Evolutionary conservation across 192 early-diverging fungal genomes (phyloP).

Genomic region (Rhizoclosmatium globosum): DNA sequence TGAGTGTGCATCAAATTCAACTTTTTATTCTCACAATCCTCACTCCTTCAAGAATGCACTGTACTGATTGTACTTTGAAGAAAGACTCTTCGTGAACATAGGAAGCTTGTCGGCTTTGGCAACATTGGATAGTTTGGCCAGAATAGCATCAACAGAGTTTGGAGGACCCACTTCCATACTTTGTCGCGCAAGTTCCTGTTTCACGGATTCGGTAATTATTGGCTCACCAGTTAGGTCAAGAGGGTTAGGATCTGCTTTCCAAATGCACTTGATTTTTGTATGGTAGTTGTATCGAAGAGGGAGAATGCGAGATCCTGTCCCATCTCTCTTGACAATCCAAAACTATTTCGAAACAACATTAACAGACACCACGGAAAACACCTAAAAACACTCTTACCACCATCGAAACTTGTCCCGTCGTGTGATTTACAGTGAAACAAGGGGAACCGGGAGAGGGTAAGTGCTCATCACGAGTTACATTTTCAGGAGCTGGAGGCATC

Average conservation of each 20-base stretch:
- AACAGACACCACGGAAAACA: not conserved
- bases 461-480: not conserved
- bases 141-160: no score
- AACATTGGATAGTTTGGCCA: no score
- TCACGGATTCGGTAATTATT: no score
- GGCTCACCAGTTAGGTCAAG: not conserved
- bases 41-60: no score
- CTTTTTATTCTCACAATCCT: no score
- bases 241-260: slow-evolving; percentile 1
- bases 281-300: slow-evolving; percentile 23
- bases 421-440: not conserved
- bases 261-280: not conserved
- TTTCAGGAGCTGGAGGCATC: not conserved
- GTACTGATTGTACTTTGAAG: no score
- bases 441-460: not conserved
- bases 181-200: no score
- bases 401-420: not conserved
- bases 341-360: not conserved
- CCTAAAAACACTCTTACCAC: not conserved
- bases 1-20: no score
- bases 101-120: no score
- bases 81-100: no score
- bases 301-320: not conserved
- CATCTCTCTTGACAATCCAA: not conserved
- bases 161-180: no score